Conservation (phyloP, 1,284 basidiomycete species). For the Apiotrichum akiyoshidainum region DNA sequence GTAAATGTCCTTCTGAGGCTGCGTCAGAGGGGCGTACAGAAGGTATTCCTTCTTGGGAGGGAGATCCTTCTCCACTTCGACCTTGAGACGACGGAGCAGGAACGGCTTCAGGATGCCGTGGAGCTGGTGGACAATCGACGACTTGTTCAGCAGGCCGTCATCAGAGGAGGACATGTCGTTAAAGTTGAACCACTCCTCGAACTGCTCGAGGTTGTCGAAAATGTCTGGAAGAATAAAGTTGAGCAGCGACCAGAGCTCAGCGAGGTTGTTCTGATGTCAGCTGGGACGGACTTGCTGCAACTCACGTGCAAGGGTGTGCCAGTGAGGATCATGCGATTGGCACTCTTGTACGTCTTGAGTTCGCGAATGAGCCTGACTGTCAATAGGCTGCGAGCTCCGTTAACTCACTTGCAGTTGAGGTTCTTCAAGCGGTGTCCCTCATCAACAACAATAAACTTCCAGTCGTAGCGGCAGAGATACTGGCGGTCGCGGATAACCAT, state of each 20-base stretch:
- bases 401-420: constrained; percentile 65
- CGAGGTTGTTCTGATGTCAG: constrained; percentile 73
- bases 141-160: constrained; percentile 56
- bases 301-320: constrained; percentile 87
- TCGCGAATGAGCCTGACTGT: constrained; percentile 68
- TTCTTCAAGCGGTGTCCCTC: constrained; percentile 95
- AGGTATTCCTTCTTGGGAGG: constrained; percentile 90
- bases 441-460: constrained; percentile 94
- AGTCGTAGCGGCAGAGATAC: constrained; percentile 65
- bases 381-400: constrained; percentile 13
- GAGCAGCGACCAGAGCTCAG: constrained; percentile 89
- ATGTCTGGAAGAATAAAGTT: constrained; percentile 92
- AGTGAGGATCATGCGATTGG: constrained; percentile 85
- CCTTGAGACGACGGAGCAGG: constrained; percentile 86
- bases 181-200: constrained; percentile 77
- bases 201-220: constrained; percentile 83
- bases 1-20: constrained; percentile 77
- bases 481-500: constrained; percentile 80
- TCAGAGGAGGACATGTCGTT: constrained; percentile 35
- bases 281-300: constrained; percentile 14
- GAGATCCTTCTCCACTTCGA: constrained; percentile 79
- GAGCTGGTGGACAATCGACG: constrained; percentile 68
- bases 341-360: constrained; percentile 80
- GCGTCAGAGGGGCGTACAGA: constrained; percentile 82
- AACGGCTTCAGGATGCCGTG: constrained; percentile 93